Conservation (phyloP, 2,329 filamentous ascomycete genomes). For the Aspergillus luchuensis region DNA sequence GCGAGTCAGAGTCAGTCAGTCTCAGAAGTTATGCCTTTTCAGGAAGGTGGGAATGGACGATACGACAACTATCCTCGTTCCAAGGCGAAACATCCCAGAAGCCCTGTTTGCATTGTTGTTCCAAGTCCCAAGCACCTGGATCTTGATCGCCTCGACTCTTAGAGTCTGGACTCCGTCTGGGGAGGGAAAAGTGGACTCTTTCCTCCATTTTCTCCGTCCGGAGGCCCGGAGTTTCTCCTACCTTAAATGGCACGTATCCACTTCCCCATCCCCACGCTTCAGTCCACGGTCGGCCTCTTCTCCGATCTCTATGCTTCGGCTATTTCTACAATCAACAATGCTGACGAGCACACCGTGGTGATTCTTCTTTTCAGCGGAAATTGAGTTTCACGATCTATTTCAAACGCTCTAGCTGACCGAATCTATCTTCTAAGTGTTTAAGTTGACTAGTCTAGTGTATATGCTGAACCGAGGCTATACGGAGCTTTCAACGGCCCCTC, state of each 20-base stretch:
- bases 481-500: neutral
- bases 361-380: no score
- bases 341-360: neutral
- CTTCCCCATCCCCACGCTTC: neutral
- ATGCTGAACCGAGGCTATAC: neutral
- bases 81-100: neutral
- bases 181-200: neutral
- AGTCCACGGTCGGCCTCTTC: neutral
- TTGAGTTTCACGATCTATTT: neutral
- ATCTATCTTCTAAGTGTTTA: neutral
- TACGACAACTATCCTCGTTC: neutral
- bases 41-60: neutral
- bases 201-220: neutral
- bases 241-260: neutral
- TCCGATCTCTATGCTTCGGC: neutral
- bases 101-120: neutral
- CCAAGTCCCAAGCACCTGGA: neutral
- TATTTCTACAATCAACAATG: neutral
- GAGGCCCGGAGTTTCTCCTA: neutral
- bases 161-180: slow-evolving; percentile 1
- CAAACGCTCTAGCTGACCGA: neutral
- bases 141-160: neutral
- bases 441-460: neutral
- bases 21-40: neutral
- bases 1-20: neutral